phyloP scores from a whole-genome alignment of 352 stramenopile species.

The Albugo candida region DNA sequence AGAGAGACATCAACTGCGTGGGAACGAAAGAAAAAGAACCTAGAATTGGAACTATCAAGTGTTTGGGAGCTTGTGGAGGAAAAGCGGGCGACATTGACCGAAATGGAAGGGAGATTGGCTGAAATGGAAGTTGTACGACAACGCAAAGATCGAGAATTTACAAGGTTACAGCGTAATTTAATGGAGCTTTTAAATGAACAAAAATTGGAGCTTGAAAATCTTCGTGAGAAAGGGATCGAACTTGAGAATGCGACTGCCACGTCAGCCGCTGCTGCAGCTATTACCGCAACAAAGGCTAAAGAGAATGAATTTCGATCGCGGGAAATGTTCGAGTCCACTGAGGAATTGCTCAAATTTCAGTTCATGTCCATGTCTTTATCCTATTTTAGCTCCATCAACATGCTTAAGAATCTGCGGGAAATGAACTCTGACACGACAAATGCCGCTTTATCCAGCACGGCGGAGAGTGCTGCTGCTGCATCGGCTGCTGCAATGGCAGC shows the following conservation, averaged over 20 bases:
- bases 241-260: constrained; percentile 82
- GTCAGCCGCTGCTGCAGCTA: constrained; percentile 75
- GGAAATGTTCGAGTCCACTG: constrained; percentile 84
- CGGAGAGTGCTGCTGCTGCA: constrained; percentile 72
- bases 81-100: constrained; percentile 64
- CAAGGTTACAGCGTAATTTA: constrained; percentile 78
- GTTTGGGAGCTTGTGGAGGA: constrained; percentile 80
- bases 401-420: constrained; percentile 85
- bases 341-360: constrained; percentile 94
- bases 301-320: constrained; percentile 81
- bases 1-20: constrained; percentile 67
- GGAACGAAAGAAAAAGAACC: constrained; percentile 81
- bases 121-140: constrained; percentile 86
- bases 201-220: constrained; percentile 81
- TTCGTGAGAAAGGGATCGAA: constrained; percentile 82
- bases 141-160: constrained; percentile 86
- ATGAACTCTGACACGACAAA: constrained; percentile 87
- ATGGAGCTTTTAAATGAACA: constrained; percentile 89
- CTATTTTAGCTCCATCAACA: constrained; percentile 90
- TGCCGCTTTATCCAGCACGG: constrained; percentile 67
- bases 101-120: constrained; percentile 68
- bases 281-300: constrained; percentile 78
- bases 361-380: constrained; percentile 92
- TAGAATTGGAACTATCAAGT: constrained; percentile 82
- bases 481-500: constrained; percentile 70